Base-by-base conservation (phyloP, 2,329 filamentous ascomycete genomes). In the Aspergillus ustus region DNA sequence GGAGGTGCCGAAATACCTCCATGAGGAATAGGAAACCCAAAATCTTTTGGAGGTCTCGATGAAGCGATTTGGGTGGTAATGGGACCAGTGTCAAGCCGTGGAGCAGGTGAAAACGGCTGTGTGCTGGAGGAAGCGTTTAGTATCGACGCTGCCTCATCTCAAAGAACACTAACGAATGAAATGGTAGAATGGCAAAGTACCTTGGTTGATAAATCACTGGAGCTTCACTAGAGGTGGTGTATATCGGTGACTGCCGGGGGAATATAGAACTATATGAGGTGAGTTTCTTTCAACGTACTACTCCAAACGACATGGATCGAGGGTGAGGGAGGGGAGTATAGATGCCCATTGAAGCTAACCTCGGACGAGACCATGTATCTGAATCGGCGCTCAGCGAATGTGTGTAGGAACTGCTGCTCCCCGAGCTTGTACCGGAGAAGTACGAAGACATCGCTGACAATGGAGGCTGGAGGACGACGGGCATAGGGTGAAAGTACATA, bases 131-230 rank as follows among this genome's bases (percentile, higher is more conserved):
- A 64, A 46, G 62, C n/a, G 57, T 54, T 71, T 60, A 67, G 66
- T 58, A 63, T 48, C 49, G 63, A 40, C 51, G 54, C 25, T 40
- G 51, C 57, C 66, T 62, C 29, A 25, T 60, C 48, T 22, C 49
- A 57, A 48, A 45, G 22, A 34, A 52, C 44, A 44, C 20, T 52
- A 57, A 49, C 13, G 22, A 29, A 22, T 61, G 37, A 61, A 49
- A 55, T 53, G 48, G 53, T 59, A 58, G 17, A 37, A 15, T 9
- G 3, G 31, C 17, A 54, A 58, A 61, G 55, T 76, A 77, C 75
- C 75, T 77, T 77, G 70, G 72, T 49, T 76, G 74, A 63, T 75
- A 77, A 20, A 77, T 69, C 51, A 75, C 60, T 40, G 74, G 72
- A 57, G 66, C 50, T 46, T 69, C 67, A 46, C 69, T 66, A 44